phyloP scores from a whole-genome alignment of 164 flowering plant genomes.

The Berberis thunbergii region DNA sequence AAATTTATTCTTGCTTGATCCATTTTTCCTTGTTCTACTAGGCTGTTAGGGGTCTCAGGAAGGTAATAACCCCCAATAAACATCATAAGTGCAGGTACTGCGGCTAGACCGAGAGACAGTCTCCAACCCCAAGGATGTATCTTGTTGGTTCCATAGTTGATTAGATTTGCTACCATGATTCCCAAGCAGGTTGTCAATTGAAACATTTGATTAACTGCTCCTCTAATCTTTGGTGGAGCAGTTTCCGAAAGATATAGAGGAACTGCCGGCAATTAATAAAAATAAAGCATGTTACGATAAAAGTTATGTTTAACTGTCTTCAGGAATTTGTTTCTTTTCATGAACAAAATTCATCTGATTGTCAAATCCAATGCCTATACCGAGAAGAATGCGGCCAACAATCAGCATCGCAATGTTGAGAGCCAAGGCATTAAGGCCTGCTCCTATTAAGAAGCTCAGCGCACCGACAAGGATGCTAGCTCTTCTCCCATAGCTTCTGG shows the following conservation, averaged over 20 bases:
- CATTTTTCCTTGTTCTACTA: conserved; percentile 63
- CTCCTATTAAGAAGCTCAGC: conserved; percentile 5
- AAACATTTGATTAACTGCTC: conserved; percentile 71
- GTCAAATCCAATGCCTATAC: conserved; percentile 15
- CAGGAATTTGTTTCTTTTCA: background rate
- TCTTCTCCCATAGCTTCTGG: conserved; percentile 10
- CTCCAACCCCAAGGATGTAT: conserved; percentile 95
- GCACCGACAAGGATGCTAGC: conserved; percentile 12
- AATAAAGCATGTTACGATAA: background rate
- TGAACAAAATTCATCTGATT: conserved; percentile 10
- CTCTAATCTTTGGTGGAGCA: conserved; percentile 75
- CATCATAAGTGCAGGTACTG: conserved; percentile 64
- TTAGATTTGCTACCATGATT: conserved; percentile 54
- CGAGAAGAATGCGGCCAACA: conserved; percentile 15
- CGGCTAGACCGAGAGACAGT: conserved; percentile 72
- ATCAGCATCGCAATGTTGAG: conserved; percentile 14
- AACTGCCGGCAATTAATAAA: conserved; percentile 44
- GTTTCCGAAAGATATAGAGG: conserved; percentile 88
- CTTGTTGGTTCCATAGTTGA: conserved; percentile 56
- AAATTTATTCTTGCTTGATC: conserved; percentile 50
- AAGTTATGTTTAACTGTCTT: background rate
- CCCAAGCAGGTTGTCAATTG: conserved; percentile 75
- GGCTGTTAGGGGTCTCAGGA: conserved; percentile 93
- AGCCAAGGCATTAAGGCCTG: conserved; percentile 9
- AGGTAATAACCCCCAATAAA: conserved; percentile 63